These are phyloP conservation scores for Mycena polygramma DNA, from an alignment of 768 basidiomycete genomes.

Conservation along the genomic window DNA sequence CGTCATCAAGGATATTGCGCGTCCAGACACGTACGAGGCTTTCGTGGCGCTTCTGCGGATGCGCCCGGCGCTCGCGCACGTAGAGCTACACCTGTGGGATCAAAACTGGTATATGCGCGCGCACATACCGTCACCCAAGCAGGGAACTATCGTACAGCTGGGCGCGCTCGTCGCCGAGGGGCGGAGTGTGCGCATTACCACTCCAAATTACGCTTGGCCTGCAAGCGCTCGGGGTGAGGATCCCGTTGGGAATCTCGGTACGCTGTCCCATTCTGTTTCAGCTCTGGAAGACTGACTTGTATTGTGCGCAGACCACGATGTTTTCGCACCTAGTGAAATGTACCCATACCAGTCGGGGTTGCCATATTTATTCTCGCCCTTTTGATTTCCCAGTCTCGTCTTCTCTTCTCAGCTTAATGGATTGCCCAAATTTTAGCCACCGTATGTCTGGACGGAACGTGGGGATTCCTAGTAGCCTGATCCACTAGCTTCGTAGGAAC, in stretches of 20 bases:
- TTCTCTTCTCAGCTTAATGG: too few species aligned
- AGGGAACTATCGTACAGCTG: neutral
- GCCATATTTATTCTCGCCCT: too few species aligned
- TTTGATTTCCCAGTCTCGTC: too few species aligned
- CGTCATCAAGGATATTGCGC: neutral
- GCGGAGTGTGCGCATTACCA: neutral
- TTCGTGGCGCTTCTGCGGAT: neutral
- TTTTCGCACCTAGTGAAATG: neutral
- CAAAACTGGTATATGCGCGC: neutral
- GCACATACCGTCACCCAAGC: neutral
- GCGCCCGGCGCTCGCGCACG: neutral
- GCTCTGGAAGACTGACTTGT: neutral
- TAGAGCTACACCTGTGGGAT: neutral
- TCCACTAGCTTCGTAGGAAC: too few species aligned
- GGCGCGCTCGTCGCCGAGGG: neutral
- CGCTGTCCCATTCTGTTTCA: too few species aligned
- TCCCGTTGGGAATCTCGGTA: neutral
- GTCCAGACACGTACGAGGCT: neutral
- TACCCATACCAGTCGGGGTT: neutral
- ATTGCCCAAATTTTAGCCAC: too few species aligned
- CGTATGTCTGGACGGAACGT: too few species aligned
- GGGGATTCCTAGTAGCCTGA: too few species aligned
- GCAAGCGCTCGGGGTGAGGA: neutral
- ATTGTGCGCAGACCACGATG: neutral
- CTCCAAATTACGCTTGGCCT: neutral